Base-by-base conservation (phyloP, 352 stramenopile species). In the Hyaloperonospora arabidopsidis region DNA sequence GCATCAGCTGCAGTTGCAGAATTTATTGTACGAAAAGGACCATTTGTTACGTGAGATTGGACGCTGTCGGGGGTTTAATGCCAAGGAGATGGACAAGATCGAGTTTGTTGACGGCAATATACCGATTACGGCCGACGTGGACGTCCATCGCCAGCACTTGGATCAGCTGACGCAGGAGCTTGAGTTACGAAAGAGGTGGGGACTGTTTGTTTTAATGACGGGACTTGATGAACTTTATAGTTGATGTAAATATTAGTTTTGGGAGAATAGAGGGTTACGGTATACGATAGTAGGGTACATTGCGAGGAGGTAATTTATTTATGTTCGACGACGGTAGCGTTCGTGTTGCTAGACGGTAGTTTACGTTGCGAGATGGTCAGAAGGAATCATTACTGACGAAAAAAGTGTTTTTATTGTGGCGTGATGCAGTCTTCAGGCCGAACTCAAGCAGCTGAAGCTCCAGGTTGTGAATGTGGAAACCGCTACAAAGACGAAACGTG, bases 11-110 rank as follows among this genome's bases (percentile, higher is more conserved):
- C 74, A 87, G 59, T 57, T 91, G 17, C 81, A 91, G 67, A 91
- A 91, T 41, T 39, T 91, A 44, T 59, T 91, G 39, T 91, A 91
- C 59, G 81, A 91, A 54, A 91, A 91, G 45, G 78, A 91, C 58
- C 78, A 91, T 55, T 58, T 91, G 32, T 22, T 86, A 53, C 77
- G 81, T 46, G 81, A 89, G 52, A 91, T 91, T 66, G 70, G 67
- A 0, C 78, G 81, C 64, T 89, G 79, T 56, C 54, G 70, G 1
- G 79, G 77, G 32, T 89, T 88, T 55, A 74, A 65, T 38, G 87
- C 74, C 13, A 89, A 84, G 46, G 81, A 89, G 57, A 82, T 91
- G 76, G 79, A 91, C 58, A 72, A 78, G 58, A 91, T 91, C 58
- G 67, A 84, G 61, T 89, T 89, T 57, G 64, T 61, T 1, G 61